Evolutionary conservation across 371 early-diverging fungal species (phyloP).

Genomic region (Conidiobolus incongruus): DNA sequence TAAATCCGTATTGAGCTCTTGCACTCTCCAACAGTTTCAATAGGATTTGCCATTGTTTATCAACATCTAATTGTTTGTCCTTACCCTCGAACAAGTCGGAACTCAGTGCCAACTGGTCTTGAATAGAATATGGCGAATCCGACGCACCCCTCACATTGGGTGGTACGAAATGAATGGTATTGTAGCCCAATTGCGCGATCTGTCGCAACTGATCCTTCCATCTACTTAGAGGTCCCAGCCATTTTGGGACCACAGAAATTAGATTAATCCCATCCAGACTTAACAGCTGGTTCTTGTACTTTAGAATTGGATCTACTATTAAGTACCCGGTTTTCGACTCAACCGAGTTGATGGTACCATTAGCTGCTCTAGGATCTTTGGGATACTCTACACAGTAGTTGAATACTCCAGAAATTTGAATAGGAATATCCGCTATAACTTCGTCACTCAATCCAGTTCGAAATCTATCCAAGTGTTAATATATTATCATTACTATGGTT

Average conservation of each 20-base stretch:
- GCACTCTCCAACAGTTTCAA: slow-evolving; percentile 31
- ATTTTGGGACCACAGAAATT: slow-evolving; percentile 78
- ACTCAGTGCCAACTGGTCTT: slow-evolving; percentile 66
- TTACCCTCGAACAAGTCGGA: slow-evolving; percentile 52
- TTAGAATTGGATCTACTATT: slow-evolving; percentile 67
- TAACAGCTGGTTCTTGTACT: slow-evolving; percentile 12
- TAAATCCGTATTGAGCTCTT: slow-evolving; percentile 33
- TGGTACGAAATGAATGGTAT: slow-evolving; percentile 94
- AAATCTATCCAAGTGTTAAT: too few species aligned
- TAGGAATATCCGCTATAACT: slow-evolving; percentile 39
- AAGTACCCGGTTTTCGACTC: slow-evolving; percentile 27
- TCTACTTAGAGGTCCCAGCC: slow-evolving; percentile 62
- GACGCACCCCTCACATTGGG: slow-evolving; percentile 71
- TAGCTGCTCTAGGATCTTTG: too few species aligned
- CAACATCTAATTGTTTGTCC: slow-evolving; percentile 24
- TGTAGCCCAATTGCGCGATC: slow-evolving; percentile 59
- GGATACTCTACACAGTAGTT: slow-evolving; percentile 63
- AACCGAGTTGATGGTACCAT: slow-evolving; percentile 4
- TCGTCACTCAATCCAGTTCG: too few species aligned
- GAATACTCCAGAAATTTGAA: slow-evolving; percentile 53
- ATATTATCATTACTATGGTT: too few species aligned
- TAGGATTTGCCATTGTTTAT: slow-evolving; percentile 20
- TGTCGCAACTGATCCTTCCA: slow-evolving; percentile 55
- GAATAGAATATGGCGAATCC: slow-evolving; percentile 89
- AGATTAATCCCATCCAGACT: slow-evolving; percentile 67